Percentiles rank a stretch among this genome's conserved stretches.
phyloP scores from a whole-genome alignment of 441 rosid species.

The Daphne laureola region DNA sequence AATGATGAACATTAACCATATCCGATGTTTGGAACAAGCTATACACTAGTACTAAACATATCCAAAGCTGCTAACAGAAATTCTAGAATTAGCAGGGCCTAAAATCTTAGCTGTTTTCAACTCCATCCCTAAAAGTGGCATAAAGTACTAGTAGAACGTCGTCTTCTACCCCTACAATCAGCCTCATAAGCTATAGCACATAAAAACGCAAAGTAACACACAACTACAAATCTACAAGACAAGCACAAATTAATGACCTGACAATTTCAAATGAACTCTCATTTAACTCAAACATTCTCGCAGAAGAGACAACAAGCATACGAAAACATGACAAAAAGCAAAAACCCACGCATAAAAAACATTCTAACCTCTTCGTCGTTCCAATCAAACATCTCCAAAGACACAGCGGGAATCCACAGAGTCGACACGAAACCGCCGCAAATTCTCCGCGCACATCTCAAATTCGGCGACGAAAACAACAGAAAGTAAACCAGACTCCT shows the following conservation, averaged over 20 bases:
- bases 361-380: slow-evolving; percentile 86
- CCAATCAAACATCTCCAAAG: slow-evolving; percentile 93
- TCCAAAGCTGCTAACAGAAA: no score
- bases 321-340: not conserved
- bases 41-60: no score
- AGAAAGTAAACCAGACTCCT: slow-evolving; percentile 6
- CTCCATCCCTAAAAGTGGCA: no score
- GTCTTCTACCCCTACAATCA: no score
- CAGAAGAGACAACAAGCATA: not conserved
- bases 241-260: not conserved
- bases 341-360: not conserved
- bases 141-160: no score
- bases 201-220: not conserved
- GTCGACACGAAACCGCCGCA: slow-evolving; percentile 18
- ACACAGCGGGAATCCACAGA: slow-evolving; percentile 22
- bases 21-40: no score
- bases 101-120: no score
- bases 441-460: slow-evolving; percentile 59
- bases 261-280: not conserved
- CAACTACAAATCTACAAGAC: not conserved
- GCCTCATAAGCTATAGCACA: not conserved
- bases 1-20: no score
- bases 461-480: slow-evolving; percentile 10
- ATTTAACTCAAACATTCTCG: not conserved
- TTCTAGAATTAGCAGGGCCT: no score